Base-by-base conservation (phyloP, 306 rosid genomes). In the Macrotyloma uniflorum region DNA sequence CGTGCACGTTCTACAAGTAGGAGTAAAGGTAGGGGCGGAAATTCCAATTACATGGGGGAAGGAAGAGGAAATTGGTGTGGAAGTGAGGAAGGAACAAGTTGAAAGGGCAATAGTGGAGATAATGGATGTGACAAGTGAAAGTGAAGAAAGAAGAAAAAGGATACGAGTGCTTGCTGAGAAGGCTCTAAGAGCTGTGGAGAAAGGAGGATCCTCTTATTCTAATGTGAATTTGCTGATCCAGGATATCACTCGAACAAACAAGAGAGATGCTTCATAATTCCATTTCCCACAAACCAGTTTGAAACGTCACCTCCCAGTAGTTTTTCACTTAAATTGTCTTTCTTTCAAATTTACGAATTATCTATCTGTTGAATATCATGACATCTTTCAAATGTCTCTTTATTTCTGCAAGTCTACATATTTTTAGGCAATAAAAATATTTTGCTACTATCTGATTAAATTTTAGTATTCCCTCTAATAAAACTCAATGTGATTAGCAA, bases 191-290 rank as follows among this genome's bases (percentile, higher is more conserved):
- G 91, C 93, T 4, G 72, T 76, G 54, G 86, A 80, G 65, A 26
- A 74, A 73, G 90, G 88, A 16, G 96, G 96, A 3, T 85, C 96
- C 26, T 88, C 96, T 42, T 20, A 87, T 1, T 38, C 23, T 0
- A 67, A 80, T 10, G 67, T 82, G 4, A 55, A 36, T 1, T 4
- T 40, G 32, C 3, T 89, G 1, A 85, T 87, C 65, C 76, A 85
- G 40, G 87, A 63, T 4, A 63, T 63, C 24, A 35, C 3, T 16
- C 69, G 33, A 18, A 63, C 16, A 8, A 30, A 0, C 22, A 8
- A 18, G 8, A 33, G 7, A 33, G 69, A 35, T 3, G 22, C 14
- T 2, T 63, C 14, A 32, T 63, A 6, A 58, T 28, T 16, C 23
- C 63, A 4, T 11, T 55, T 23, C 0, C 15, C 30, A 53, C 23